Percentiles rank a stretch among this genome's conserved stretches.
Conservation (phyloP, 2,329 filamentous ascomycete species). For the Penicillium vulpinum region DNA sequence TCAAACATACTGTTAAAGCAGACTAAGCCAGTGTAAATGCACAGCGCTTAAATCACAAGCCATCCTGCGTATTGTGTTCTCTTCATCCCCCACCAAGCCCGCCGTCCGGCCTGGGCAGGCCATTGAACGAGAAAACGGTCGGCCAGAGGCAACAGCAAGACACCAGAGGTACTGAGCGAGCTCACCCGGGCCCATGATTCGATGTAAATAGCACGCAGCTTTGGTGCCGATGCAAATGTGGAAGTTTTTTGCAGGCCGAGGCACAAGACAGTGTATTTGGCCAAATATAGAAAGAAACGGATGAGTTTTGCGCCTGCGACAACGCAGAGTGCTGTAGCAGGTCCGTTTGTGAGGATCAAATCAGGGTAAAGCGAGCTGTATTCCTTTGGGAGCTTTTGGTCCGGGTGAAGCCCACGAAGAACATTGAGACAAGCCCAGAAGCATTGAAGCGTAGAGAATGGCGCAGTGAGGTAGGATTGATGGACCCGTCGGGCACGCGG, state of each 20-base stretch:
- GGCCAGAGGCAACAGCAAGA: conserved; percentile 68
- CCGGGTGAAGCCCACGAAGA: conserved; percentile 46
- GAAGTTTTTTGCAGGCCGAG: conserved; percentile 11
- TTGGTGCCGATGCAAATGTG: neutral
- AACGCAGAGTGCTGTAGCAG: conserved; percentile 81
- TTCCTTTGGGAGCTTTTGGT: conserved; percentile 28
- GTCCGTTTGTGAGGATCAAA: conserved; percentile 82
- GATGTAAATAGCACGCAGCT: conserved; percentile 75
- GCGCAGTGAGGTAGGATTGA: conserved; percentile 73
- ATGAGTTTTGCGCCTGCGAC: conserved; percentile 58
- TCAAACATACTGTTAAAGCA: neutral
- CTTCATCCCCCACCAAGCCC: conserved; percentile 41
- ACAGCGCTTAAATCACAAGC: conserved; percentile 36
- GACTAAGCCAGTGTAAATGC: neutral
- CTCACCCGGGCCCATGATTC: conserved; percentile 90
- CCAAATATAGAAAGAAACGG: conserved; percentile 49
- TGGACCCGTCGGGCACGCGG: conserved; percentile 78
- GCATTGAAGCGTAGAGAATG: conserved; percentile 66
- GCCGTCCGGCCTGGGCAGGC: conserved; percentile 57
- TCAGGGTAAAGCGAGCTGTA: conserved; percentile 59
- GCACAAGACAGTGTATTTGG: conserved; percentile 1
- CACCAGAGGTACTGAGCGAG: conserved; percentile 80
- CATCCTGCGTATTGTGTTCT: conserved; percentile 42
- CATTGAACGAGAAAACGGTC: conserved; percentile 85
- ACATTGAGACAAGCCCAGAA: conserved; percentile 63